Evolutionary conservation across 1,284 basidiomycete genomes (phyloP).

Genomic region (Sphagnurus paluster): DNA sequence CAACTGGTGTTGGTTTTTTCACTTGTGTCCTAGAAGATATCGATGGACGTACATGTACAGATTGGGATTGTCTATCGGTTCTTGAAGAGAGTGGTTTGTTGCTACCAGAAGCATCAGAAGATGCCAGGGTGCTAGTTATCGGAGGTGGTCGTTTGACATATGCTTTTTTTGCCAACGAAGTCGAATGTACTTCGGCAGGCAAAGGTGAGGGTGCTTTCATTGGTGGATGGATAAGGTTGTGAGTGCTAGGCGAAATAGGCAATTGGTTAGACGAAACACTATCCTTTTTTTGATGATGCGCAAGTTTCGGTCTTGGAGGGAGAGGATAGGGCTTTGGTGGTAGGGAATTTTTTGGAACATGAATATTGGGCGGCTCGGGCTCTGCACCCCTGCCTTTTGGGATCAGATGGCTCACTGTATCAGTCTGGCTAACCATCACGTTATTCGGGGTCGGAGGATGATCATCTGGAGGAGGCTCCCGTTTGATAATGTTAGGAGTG

Average conservation of each 20-base stretch:
- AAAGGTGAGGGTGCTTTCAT: neutral
- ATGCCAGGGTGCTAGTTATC: neutral
- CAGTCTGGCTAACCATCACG: neutral
- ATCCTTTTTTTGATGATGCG: constrained; percentile 3
- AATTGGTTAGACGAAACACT: neutral
- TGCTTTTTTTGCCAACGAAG: neutral
- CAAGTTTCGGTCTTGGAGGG: neutral
- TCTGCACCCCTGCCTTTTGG: neutral
- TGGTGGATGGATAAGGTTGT: neutral
- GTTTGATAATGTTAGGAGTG: constrained; percentile 7
- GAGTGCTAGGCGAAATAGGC: neutral
- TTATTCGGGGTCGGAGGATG: neutral
- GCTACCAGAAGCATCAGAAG: constrained; percentile 6
- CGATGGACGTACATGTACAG: neutral
- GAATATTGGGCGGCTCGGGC: neutral
- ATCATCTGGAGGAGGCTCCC: constrained; percentile 1
- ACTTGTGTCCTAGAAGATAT: neutral
- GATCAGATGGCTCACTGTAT: neutral
- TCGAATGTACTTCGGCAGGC: no score
- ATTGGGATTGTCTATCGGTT: neutral
- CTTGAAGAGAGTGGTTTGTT: neutral
- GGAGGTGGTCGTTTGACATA: neutral
- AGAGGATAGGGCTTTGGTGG: constrained; percentile 1
- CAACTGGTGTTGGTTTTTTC: neutral
- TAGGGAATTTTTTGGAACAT: neutral